phyloP scores from a whole-genome alignment of 805 yeast species.

The Brettanomyces custersianus region DNA sequence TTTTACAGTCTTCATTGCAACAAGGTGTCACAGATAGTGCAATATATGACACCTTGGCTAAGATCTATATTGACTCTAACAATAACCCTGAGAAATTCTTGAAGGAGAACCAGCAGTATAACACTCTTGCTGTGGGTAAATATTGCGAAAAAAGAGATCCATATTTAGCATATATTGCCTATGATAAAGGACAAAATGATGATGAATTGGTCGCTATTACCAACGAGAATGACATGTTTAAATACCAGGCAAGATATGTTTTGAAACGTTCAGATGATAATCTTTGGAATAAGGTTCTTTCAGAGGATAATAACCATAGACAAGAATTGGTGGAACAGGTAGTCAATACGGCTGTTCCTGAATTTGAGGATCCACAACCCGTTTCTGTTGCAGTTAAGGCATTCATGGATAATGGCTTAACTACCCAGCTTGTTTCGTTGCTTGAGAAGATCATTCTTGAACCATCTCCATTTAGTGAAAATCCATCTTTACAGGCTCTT shows the following conservation, averaged over 20 bases:
- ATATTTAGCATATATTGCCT: constrained; percentile 93
- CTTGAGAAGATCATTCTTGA: constrained; percentile 93
- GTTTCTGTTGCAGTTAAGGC: constrained; percentile 90
- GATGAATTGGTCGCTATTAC: constrained; percentile 84
- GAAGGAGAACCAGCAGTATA: constrained; percentile 82
- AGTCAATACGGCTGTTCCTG: constrained; percentile 94
- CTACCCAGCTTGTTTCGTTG: constrained; percentile 86
- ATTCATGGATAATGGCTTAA: constrained; percentile 91
- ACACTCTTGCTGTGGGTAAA: constrained; percentile 91
- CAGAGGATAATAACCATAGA: constrained; percentile 73
- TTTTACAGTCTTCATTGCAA: constrained; percentile 78
- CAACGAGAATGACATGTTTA: constrained; percentile 96
- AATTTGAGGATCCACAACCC: constrained; percentile 85
- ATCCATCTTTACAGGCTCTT: constrained; percentile 89
- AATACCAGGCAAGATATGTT: constrained; percentile 96
- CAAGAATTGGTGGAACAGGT: constrained; percentile 90
- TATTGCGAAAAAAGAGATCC: constrained; percentile 99
- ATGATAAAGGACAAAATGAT: constrained; percentile 91
- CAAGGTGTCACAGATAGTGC: constrained; percentile 86
- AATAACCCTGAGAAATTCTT: constrained; percentile 96
- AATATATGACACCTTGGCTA: constrained; percentile 89
- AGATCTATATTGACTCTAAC: constrained; percentile 95
- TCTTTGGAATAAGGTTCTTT: constrained; percentile 75
- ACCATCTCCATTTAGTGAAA: constrained; percentile 95
- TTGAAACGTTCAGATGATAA: constrained; percentile 77